Conservation (phyloP, 805 yeast species). For the Cyberlindnera mrakii region DNA sequence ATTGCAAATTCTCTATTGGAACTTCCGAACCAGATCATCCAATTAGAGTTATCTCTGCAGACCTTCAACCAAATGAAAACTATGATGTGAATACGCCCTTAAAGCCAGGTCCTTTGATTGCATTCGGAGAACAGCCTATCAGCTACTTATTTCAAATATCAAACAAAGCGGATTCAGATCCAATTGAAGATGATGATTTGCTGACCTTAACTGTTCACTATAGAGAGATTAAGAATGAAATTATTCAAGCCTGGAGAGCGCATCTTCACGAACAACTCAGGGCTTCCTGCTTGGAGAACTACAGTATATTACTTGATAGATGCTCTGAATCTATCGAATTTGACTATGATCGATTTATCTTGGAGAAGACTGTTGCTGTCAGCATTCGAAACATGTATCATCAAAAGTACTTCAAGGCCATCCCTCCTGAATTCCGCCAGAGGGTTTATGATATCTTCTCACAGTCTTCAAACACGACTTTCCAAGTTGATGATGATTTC, state of each 20-base stretch:
- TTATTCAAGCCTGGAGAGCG: constrained; percentile 23
- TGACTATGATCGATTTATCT: constrained; percentile 4
- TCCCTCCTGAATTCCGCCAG: not conserved
- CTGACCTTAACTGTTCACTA: constrained; percentile 40
- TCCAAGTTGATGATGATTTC: not conserved
- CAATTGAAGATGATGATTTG: constrained; percentile 27
- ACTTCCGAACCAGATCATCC: constrained; percentile 48
- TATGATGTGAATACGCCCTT: constrained; percentile 29
- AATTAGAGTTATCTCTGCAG: constrained; percentile 42
- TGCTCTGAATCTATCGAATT: constrained; percentile 2
- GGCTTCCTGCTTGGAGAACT: constrained; percentile 11
- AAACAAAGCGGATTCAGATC: constrained; percentile 16
- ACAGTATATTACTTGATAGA: constrained; percentile 18
- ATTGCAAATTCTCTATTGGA: constrained; percentile 65
- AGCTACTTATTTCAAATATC: constrained; percentile 53
- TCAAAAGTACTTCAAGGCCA: not conserved
- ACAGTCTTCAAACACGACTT: not conserved
- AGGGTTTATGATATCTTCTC: not conserved
- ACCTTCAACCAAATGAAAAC: constrained; percentile 29
- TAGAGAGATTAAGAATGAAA: constrained; percentile 42
- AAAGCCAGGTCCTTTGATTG: constrained; percentile 33
- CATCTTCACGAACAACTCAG: constrained; percentile 11
- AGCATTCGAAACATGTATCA: not conserved
- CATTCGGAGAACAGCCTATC: constrained; percentile 67
- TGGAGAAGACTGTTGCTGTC: not conserved